These are phyloP conservation scores for Stentor coeruleus DNA, from an alignment of 73 alveolate genomes.

Conservation along the genomic window DNA sequence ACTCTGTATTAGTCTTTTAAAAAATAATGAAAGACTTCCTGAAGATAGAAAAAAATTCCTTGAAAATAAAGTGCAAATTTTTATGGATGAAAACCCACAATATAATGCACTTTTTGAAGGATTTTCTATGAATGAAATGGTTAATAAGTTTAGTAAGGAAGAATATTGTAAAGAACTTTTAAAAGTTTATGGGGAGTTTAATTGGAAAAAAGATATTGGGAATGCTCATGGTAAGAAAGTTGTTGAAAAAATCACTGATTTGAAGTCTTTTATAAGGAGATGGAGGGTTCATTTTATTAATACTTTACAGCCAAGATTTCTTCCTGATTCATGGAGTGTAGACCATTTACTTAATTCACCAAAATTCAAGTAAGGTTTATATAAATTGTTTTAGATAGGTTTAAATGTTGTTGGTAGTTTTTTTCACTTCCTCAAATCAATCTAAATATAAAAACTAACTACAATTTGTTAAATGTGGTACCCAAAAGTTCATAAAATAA, in stretches of 20 bases:
- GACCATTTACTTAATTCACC: background rate
- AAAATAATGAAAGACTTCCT: constrained; percentile 30
- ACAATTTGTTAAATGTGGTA: too few species aligned
- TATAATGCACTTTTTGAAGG: too few species aligned
- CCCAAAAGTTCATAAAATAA: too few species aligned
- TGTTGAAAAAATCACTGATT: constrained; percentile 59
- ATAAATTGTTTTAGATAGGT: background rate
- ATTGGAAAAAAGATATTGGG: constrained; percentile 18
- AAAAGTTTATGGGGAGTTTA: constrained; percentile 5
- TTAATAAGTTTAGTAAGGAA: background rate
- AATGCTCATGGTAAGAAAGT: constrained; percentile 83
- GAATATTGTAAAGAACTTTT: background rate
- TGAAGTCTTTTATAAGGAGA: constrained; percentile 75
- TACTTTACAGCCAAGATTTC: constrained; percentile 78
- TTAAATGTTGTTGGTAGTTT: too few species aligned
- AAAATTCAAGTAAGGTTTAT: background rate
- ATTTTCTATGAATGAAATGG: too few species aligned
- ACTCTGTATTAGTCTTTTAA: constrained; percentile 37
- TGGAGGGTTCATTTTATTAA: constrained; percentile 90
- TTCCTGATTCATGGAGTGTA: constrained; percentile 88
- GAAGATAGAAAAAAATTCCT: constrained; percentile 2
- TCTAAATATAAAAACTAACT: too few species aligned
- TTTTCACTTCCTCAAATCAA: too few species aligned
- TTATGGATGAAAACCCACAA: background rate
- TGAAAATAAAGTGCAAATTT: background rate